Base-by-base conservation (phyloP, 164 flowering plant genomes). In the Aristolochia californica region DNA sequence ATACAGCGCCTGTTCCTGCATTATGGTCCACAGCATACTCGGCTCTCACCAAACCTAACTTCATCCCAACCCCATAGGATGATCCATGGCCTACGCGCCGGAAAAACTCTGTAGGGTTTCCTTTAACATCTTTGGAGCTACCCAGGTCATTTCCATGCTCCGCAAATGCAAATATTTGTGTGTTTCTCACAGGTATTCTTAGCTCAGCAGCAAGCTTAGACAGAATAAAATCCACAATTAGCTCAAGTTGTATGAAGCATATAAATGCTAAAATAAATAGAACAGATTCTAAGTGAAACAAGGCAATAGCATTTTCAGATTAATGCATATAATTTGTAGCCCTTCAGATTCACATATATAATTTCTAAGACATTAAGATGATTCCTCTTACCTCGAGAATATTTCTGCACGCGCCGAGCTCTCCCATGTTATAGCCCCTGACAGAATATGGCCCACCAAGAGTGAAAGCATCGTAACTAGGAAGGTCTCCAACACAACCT, bases 371-470 rank as follows among this genome's bases (percentile, higher is more conserved):
- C n/a, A n/a, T n/a, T n/a, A n/a, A n/a, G n/a, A 34, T 34, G 40
- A 34, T 5, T 43, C 40, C 15, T 52, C 69, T 45, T 78, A 94
- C 99, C 97, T 90, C 99, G 24, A 94, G 79, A 44, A 90, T 83
- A 64, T 88, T 86, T 68, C 99, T 77, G 57, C 96, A 95, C 53
- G 99, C 99, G 28, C 99, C 99, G 16, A 94, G 70, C 67, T 94
- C 99, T 48, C 99, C 99, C 99, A 88, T 90, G 74, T 88, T 94
- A 70, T 90, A 94, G 54, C 99, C 99, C 61, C 97, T 73, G 21
- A 94, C 99, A 49, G 96, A 94, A 64, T 90, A 90, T 5, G 99
- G 97, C 15, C 97, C 99, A 1, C 97, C 99, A 45, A 94, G 87
- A n/a, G 94, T 79, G 68, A 94, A 94, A 43, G 97, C 97, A 67